These are phyloP conservation scores for Zelonia costaricensis DNA, from an alignment of 208 protist species.

Conservation along the genomic window DNA sequence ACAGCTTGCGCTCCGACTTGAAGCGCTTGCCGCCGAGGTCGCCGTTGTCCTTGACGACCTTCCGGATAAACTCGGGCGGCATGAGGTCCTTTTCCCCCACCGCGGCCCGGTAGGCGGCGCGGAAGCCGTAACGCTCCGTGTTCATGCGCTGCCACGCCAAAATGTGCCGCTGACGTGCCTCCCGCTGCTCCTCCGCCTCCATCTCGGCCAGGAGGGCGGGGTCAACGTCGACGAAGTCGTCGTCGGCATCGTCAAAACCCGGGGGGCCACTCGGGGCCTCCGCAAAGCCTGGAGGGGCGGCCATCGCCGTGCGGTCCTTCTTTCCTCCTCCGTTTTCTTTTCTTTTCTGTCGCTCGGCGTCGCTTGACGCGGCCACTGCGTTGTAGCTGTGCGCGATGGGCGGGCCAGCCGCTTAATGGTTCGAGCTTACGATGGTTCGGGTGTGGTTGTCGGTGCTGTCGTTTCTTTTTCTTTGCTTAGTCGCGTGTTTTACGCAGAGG, in stretches of 20 bases:
- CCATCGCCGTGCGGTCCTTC: slow-evolving; percentile 1
- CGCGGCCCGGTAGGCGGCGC: slow-evolving; percentile 65
- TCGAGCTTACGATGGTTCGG: no score
- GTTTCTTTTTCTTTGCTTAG: no score
- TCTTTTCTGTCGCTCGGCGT: no score
- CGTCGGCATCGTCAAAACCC: slow-evolving; percentile 36
- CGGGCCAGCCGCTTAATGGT: no score
- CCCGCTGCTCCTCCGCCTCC: slow-evolving; percentile 40
- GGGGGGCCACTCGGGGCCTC: slow-evolving; percentile 18
- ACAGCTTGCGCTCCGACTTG: slow-evolving; percentile 99
- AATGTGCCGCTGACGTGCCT: slow-evolving; percentile 43
- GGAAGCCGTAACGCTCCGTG: slow-evolving; percentile 70
- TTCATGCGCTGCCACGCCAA: slow-evolving; percentile 74
- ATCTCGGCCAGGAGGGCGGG: slow-evolving; percentile 35
- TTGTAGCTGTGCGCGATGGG: no score
- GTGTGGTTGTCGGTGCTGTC: no score
- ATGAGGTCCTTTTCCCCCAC: slow-evolving; percentile 75
- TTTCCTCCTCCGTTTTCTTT: not conserved
- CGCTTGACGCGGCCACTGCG: no score
- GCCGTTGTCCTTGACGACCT: slow-evolving; percentile 99
- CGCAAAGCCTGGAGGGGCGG: slow-evolving; percentile 33
- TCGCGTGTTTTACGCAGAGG: no score
- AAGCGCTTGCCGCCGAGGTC: slow-evolving; percentile 99
- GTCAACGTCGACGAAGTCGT: slow-evolving; percentile 16
- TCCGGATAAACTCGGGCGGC: slow-evolving; percentile 99